These are phyloP conservation scores for Hypoxylon sp. DNA, from an alignment of 2,329 filamentous ascomycete species.

Conservation along the genomic window DNA sequence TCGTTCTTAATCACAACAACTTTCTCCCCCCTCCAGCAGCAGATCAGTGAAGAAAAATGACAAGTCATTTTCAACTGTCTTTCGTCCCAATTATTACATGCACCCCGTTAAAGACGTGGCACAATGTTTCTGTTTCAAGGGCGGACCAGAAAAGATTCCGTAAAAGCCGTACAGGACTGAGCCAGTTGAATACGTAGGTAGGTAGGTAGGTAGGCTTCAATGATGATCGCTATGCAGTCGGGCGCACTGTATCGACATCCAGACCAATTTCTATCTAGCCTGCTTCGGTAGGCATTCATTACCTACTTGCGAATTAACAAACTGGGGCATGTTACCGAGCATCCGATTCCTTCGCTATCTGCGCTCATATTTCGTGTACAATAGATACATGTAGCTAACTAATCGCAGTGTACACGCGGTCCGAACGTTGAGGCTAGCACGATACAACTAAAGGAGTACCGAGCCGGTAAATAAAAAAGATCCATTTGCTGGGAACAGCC, in stretches of 20 bases:
- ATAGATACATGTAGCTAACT: too few species aligned
- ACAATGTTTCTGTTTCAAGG: constrained; percentile 5
- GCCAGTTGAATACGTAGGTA: neutral
- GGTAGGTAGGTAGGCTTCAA: neutral
- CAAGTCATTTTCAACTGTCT: constrained; percentile 21
- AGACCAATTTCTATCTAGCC: neutral
- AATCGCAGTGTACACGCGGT: constrained; percentile 6
- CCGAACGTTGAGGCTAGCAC: constrained; percentile 7
- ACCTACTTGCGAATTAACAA: neutral
- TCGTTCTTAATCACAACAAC: too few species aligned
- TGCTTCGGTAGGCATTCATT: neutral
- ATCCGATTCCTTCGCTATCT: constrained; percentile 18
- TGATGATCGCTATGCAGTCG: constrained; percentile 1
- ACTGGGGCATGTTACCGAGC: constrained; percentile 5
- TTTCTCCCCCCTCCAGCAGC: too few species aligned
- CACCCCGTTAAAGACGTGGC: constrained; percentile 3
- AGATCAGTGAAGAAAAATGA: constrained; percentile 28
- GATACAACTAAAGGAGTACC: constrained; percentile 5
- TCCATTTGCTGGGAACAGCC: constrained; percentile 26
- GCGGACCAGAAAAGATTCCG: constrained; percentile 5
- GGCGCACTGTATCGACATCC: constrained; percentile 1
- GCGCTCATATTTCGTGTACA: neutral
- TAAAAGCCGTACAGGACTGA: constrained; percentile 5
- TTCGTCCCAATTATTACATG: constrained; percentile 4
- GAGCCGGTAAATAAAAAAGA: constrained; percentile 18